phyloP scores from a whole-genome alignment of 2,329 filamentous ascomycete species.

The Aspergillus sergii region DNA sequence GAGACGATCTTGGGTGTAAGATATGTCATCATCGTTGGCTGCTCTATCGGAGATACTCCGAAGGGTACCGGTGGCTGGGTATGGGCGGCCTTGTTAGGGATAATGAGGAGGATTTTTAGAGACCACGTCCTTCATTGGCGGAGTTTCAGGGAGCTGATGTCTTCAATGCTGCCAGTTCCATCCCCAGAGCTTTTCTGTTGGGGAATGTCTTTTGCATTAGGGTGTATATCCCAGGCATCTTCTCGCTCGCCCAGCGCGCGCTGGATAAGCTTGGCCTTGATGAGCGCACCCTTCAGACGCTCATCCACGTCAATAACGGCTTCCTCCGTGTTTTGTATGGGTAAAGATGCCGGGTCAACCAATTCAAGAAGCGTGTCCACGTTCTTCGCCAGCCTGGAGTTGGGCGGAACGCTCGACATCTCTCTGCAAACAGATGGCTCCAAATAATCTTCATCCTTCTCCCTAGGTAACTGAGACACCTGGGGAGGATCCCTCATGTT shows the following conservation, averaged over 20 bases:
- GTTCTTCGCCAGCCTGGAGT: constrained; percentile 74
- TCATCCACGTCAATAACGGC: constrained; percentile 91
- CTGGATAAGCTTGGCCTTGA: constrained; percentile 84
- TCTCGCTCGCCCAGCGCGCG: constrained; percentile 61
- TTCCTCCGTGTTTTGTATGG: constrained; percentile 82
- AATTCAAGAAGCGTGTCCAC: constrained; percentile 73
- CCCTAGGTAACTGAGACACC: constrained; percentile 6
- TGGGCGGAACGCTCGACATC: constrained; percentile 55
- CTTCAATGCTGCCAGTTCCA: constrained; percentile 50
- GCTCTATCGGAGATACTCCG: constrained; percentile 8
- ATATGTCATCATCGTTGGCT: neutral
- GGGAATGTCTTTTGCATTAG: constrained; percentile 33
- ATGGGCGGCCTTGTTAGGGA: neutral
- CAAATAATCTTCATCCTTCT: constrained; percentile 21
- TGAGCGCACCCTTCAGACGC: constrained; percentile 76
- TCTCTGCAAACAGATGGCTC: constrained; percentile 32
- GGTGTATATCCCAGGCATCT: constrained; percentile 29
- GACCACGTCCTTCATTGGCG: constrained; percentile 35
- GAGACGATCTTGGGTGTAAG: neutral
- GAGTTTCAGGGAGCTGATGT: constrained; percentile 46
- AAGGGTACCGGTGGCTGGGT: neutral
- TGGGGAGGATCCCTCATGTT: constrained; percentile 9
- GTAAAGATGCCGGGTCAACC: constrained; percentile 75
- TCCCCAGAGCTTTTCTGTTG: constrained; percentile 31
- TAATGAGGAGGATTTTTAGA: neutral